Evolutionary conservation across 1,284 basidiomycete genomes (phyloP).

Genomic region (Pseudozyma pruni): DNA sequence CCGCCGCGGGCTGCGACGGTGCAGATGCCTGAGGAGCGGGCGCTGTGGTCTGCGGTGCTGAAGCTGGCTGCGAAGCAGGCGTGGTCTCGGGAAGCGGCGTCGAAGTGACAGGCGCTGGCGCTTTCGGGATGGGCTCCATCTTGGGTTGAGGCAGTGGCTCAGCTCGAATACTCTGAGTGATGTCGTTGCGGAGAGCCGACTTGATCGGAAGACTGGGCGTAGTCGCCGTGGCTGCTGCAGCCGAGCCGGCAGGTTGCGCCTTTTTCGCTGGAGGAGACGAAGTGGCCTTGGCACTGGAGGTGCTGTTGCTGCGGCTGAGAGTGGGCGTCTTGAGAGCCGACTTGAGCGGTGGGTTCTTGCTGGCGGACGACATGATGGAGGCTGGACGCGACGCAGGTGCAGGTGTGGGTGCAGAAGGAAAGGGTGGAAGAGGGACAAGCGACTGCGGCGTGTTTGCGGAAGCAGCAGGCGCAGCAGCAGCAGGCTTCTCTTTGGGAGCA

Average conservation of each 20-base stretch:
- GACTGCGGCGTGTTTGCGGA: neutral
- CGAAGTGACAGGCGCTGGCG: conserved; percentile 46
- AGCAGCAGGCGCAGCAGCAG: conserved; percentile 1
- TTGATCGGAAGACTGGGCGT: conserved; percentile 15
- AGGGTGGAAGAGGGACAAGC: conserved; percentile 10
- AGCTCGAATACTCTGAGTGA: conserved; percentile 37
- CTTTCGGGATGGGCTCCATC: conserved; percentile 50
- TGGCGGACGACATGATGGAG: conserved; percentile 44
- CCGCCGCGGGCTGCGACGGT: conserved; percentile 3
- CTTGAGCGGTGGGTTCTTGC: conserved; percentile 56
- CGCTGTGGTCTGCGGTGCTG: neutral
- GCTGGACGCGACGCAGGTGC: conserved; percentile 30
- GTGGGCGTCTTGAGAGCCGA: conserved; percentile 57
- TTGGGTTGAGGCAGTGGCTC: conserved; percentile 39
- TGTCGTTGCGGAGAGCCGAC: conserved; percentile 41
- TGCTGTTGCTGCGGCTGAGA: conserved; percentile 40
- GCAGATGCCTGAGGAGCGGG: neutral
- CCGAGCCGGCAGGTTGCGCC: conserved; percentile 2
- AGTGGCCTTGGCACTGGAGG: conserved; percentile 20
- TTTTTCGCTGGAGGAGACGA: conserved; percentile 37
- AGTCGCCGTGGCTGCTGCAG: conserved; percentile 2
- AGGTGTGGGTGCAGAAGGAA: conserved; percentile 3
- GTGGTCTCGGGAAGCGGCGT: conserved; percentile 27
- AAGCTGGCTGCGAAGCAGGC: conserved; percentile 9
- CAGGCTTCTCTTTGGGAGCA: conserved; percentile 24